Conservation (phyloP, 192 early-diverging fungal genomes). For the Gamsiella multidivaricata region DNA sequence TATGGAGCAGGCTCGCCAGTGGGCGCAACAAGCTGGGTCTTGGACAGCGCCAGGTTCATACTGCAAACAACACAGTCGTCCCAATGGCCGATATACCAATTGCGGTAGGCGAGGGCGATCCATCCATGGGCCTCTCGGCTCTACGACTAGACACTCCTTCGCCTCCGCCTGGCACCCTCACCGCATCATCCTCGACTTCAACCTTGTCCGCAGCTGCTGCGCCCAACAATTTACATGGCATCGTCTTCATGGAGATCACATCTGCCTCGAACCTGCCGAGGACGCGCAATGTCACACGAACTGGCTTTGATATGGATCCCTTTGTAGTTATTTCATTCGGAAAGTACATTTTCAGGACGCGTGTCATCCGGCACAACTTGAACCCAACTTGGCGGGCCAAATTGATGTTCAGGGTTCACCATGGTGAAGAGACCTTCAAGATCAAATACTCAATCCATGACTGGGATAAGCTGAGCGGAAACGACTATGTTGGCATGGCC, state of each 20-base stretch:
- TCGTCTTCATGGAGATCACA: conserved; percentile 56
- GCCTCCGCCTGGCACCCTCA: conserved; percentile 19
- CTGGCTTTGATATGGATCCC: conserved; percentile 84
- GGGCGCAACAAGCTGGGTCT: conserved; percentile 49
- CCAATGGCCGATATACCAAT: conserved; percentile 41
- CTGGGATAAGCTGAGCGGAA: conserved; percentile 77
- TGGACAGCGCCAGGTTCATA: conserved; percentile 40
- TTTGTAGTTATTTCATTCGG: conserved; percentile 82
- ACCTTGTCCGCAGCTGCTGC: conserved; percentile 2
- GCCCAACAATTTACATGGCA: conserved; percentile 24
- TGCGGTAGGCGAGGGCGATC: conserved; percentile 22
- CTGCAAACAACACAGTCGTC: conserved; percentile 14
- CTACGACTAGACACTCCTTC: conserved; percentile 38
- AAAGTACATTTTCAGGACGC: conserved; percentile 76
- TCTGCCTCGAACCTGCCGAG: conserved; percentile 50
- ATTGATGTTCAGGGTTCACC: conserved; percentile 68
- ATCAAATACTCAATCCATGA: conserved; percentile 77
- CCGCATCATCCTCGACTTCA: conserved; percentile 28
- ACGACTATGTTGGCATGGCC: conserved; percentile 71
- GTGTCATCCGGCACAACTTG: conserved; percentile 72
- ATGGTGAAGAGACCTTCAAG: conserved; percentile 56
- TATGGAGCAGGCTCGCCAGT: conserved; percentile 30
- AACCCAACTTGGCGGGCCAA: conserved; percentile 83
- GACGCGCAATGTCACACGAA: conserved; percentile 50
- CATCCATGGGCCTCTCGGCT: conserved; percentile 22